Conservation (phyloP, 768 basidiomycete species). For the Kwoniella heveanensis region DNA sequence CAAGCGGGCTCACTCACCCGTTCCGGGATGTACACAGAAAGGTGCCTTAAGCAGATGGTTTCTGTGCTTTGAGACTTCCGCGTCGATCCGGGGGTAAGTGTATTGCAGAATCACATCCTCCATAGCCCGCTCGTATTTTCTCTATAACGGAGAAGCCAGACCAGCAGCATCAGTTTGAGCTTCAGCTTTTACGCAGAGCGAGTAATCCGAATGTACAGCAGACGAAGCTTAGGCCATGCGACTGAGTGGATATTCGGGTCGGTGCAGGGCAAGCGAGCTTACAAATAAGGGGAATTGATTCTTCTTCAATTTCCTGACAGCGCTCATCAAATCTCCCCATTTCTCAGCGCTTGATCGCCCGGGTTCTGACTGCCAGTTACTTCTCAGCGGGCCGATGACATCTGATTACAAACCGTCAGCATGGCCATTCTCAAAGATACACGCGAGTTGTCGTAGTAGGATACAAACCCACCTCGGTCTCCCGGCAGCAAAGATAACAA, state of each 20-base stretch:
- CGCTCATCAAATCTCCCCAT: constrained; percentile 66
- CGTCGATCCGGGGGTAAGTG: constrained; percentile 93
- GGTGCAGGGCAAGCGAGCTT: constrained; percentile 9
- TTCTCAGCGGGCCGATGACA: constrained; percentile 61
- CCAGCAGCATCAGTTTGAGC: no score
- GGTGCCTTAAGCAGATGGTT: constrained; percentile 98
- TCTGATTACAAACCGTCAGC: constrained; percentile 34
- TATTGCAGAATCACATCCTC: constrained; percentile 91
- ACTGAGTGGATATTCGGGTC: no score
- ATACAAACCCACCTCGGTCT: constrained; percentile 59
- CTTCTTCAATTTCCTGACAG: constrained; percentile 21
- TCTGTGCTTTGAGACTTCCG: constrained; percentile 93
- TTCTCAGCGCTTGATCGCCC: constrained; percentile 67
- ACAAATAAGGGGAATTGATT: constrained; percentile 28
- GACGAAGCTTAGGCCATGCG: no score
- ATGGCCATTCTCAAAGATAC: no score
- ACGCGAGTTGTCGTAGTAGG: no score
- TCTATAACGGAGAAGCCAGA: no score
- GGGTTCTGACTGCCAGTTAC: constrained; percentile 65
- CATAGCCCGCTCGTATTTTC: constrained; percentile 61
- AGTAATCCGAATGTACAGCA: no score
- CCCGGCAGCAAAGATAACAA: constrained; percentile 72
- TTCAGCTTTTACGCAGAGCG: no score
- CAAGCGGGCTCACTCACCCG: constrained; percentile 61
- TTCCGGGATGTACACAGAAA: constrained; percentile 95